These are phyloP conservation scores for Ceratocystis ficicola DNA, from an alignment of 2,329 filamentous ascomycete species.

Conservation along the genomic window DNA sequence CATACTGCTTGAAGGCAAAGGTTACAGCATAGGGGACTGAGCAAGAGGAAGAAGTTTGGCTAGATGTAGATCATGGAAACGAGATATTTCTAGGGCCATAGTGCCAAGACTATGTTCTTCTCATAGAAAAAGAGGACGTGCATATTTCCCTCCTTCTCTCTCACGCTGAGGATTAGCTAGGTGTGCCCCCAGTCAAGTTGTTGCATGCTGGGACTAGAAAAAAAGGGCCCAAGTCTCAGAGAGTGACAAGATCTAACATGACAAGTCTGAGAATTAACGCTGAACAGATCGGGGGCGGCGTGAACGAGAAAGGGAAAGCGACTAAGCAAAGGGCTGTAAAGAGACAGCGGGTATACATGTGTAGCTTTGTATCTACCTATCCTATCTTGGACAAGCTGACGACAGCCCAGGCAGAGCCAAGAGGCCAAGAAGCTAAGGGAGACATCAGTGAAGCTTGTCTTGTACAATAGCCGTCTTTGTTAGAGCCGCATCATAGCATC, in stretches of 20 bases:
- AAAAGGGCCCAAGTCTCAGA: neutral
- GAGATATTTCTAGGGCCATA: neutral
- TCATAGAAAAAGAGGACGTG: neutral
- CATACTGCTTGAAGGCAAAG: too few relatives aligned
- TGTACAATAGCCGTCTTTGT: neutral
- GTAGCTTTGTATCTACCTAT: neutral
- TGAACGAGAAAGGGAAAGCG: neutral
- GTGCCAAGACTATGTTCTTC: neutral
- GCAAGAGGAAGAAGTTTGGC: too few relatives aligned
- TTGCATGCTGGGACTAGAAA: neutral
- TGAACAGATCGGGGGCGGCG: neutral
- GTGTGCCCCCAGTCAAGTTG: neutral
- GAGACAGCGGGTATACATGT: neutral
- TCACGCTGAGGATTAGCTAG: neutral
- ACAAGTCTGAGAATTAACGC: conserved; percentile 1
- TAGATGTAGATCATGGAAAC: neutral
- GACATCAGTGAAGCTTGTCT: neutral
- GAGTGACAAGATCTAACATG: neutral
- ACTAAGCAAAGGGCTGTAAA: neutral
- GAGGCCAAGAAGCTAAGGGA: conserved; percentile 1
- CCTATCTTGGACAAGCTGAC: neutral
- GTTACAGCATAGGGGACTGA: too few relatives aligned
- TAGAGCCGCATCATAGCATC: neutral
- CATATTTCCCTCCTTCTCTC: neutral
- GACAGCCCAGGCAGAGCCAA: neutral